A percentile compares a stretch with the other conserved stretches of the same genome.
These are phyloP conservation scores for Helianthus tuberosus DNA, from an alignment of 129 eudicot genomes.

Conservation along the genomic window DNA sequence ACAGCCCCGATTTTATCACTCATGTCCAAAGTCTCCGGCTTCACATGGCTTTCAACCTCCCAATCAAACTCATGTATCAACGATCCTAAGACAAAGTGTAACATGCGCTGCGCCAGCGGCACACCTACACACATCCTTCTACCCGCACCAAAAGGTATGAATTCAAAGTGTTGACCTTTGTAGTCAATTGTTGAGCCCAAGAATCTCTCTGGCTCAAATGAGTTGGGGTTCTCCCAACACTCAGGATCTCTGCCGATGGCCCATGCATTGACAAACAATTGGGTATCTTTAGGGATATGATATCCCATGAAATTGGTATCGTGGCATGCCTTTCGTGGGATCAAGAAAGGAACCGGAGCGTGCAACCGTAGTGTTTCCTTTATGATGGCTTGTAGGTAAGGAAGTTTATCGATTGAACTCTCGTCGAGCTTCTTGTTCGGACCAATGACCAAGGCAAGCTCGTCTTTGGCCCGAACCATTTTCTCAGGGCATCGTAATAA, in stretches of 20 bases:
- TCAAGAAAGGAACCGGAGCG: constrained; percentile 38
- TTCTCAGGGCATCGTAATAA: constrained; percentile 25
- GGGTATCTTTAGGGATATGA: constrained; percentile 39
- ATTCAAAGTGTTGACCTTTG: constrained; percentile 42
- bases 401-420: constrained; percentile 35
- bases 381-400: constrained; percentile 39
- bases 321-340: constrained; percentile 41
- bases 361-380: constrained; percentile 47
- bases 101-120: constrained; percentile 49
- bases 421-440: constrained; percentile 33
- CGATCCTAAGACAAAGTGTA: constrained; percentile 50
- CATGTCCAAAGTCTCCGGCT: constrained; percentile 42
- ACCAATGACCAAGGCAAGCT: constrained; percentile 25
- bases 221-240: constrained; percentile 34
- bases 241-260: constrained; percentile 52
- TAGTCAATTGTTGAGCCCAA: constrained; percentile 41
- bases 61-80: constrained; percentile 56
- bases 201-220: constrained; percentile 51
- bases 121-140: constrained; percentile 44
- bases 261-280: constrained; percentile 42
- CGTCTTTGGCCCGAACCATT: constrained; percentile 27
- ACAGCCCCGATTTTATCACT: constrained; percentile 48
- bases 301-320: constrained; percentile 44
- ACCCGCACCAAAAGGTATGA: constrained; percentile 45
- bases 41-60: constrained; percentile 42